phyloP scores from a whole-genome alignment of 495 filamentous ascomycete genomes.

The Talaromyces adpressus region DNA sequence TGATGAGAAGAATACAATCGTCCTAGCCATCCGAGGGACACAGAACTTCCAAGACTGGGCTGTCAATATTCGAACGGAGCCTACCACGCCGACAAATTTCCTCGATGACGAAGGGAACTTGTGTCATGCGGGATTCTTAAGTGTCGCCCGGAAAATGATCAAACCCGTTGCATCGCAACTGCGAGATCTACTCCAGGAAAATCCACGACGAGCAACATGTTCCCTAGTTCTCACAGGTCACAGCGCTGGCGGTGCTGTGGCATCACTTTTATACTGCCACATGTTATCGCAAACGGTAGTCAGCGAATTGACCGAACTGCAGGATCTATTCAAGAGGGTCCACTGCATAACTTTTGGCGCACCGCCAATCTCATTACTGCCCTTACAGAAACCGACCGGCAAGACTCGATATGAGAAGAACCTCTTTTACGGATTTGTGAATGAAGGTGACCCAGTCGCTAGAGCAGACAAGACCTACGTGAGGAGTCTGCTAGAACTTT shows the following conservation, averaged over 20 bases:
- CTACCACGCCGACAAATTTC: slow-evolving; percentile 55
- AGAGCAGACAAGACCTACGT: slow-evolving; percentile 71
- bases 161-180: slow-evolving; percentile 60
- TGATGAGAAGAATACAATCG: slow-evolving; percentile 67
- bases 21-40: slow-evolving; percentile 74
- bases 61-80: slow-evolving; percentile 64
- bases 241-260: slow-evolving; percentile 76
- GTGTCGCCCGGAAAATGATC: slow-evolving; percentile 70
- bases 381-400: slow-evolving; percentile 50
- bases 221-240: slow-evolving; percentile 78
- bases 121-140: slow-evolving; percentile 72
- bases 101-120: slow-evolving; percentile 68
- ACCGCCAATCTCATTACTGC: slow-evolving; percentile 65
- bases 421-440: slow-evolving; percentile 69
- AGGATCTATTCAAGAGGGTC: slow-evolving; percentile 60
- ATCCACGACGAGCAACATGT: slow-evolving; percentile 57
- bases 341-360: slow-evolving; percentile 81
- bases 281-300: slow-evolving; percentile 54
- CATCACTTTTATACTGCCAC: slow-evolving; percentile 68
- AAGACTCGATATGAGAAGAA: slow-evolving; percentile 45
- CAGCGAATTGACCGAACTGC: slow-evolving; percentile 61
- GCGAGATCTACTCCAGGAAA: slow-evolving; percentile 57
- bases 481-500: slow-evolving; percentile 61
- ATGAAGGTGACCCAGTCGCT: slow-evolving; percentile 77
- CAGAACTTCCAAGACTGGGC: slow-evolving; percentile 79